Evolutionary conservation across 2,329 filamentous ascomycete species (phyloP), one percentile per base, ranked within the genome.

Genomic region (Aspergillus novoparasiticus): DNA sequence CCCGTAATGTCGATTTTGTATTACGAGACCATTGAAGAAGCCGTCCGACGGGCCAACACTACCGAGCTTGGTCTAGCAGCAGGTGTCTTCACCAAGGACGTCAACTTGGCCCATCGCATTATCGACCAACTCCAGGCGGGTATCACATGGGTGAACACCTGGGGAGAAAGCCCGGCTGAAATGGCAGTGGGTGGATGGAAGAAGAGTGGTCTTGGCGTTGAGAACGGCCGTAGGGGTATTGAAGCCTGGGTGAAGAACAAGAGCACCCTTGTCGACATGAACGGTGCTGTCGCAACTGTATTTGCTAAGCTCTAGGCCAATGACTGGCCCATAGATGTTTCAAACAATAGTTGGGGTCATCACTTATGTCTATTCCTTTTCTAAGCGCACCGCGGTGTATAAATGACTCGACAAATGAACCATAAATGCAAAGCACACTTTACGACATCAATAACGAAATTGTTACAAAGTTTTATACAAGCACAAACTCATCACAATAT

Each of bases 131-230:
- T 96, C 6, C 85, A 96, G 73, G 92, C 92, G 0, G 93, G 93
- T 39, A 96, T 96, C 72, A 96, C 92, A 1, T 96, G 93, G 93
- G 85, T 96, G 58, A 96, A 96, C 76, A 93, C 91, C 0, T 96
- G 93, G 93, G 93, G 93, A n/a, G 93, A 96, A 81, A 90, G 86
- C 56, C 93, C 93, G 0, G 92, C 93, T 0, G 93, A 96, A 82
- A 96, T 96, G 93, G 90, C 90, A 2, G 93, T 96, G 0, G 93
- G 93, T 11, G 93, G 93, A 0, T 96, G 93, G 93, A 96, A 96
- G 82, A 85, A 91, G 84, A 96, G 92, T 74, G 93, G 93, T 39
- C 80, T 96, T 11, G 93, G 93, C 0, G 89, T 96, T 1, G 93
- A 96, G 83, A 97, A 97, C 76, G 93, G 93, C 4, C 83, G 88